Conservation (phyloP, 1,139 yeast species). For the Geotrichum siamense region DNA sequence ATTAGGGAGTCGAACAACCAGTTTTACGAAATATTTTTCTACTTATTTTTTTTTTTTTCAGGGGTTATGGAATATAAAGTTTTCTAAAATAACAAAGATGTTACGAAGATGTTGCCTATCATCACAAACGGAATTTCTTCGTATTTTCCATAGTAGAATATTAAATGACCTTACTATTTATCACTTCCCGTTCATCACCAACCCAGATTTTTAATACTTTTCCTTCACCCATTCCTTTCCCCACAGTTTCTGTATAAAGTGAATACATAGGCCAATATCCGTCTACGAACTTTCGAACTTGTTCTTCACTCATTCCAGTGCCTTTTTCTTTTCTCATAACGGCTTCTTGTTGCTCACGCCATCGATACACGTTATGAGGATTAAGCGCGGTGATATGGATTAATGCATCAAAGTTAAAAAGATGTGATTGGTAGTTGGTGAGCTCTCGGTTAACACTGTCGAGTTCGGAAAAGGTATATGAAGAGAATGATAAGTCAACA, state of each 20-base stretch:
- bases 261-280: conserved; percentile 84
- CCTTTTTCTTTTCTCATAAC: conserved; percentile 50
- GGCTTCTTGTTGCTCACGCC: conserved; percentile 88
- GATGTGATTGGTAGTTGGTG: conserved; percentile 44
- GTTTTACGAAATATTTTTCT: too few relatives aligned
- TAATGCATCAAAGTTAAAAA: conserved; percentile 54
- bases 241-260: conserved; percentile 50
- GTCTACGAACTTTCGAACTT: conserved; percentile 61
- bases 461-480: conserved; percentile 25
- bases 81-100: too few relatives aligned
- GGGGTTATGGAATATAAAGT: too few relatives aligned
- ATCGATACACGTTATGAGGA: conserved; percentile 56
- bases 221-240: conserved; percentile 11
- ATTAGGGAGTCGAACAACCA: too few relatives aligned
- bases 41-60: too few relatives aligned
- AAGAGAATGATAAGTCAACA: conserved; percentile 15
- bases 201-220: conserved; percentile 2
- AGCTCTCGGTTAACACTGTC: conserved; percentile 47
- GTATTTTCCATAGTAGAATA: too few relatives aligned
- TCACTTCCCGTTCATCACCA: neutral
- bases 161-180: neutral
- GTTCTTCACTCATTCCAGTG: conserved; percentile 68
- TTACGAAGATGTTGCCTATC: too few relatives aligned
- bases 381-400: conserved; percentile 56
- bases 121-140: too few relatives aligned